Conservation (phyloP, 1,139 yeast species). For the Debaryomyces udenii region DNA sequence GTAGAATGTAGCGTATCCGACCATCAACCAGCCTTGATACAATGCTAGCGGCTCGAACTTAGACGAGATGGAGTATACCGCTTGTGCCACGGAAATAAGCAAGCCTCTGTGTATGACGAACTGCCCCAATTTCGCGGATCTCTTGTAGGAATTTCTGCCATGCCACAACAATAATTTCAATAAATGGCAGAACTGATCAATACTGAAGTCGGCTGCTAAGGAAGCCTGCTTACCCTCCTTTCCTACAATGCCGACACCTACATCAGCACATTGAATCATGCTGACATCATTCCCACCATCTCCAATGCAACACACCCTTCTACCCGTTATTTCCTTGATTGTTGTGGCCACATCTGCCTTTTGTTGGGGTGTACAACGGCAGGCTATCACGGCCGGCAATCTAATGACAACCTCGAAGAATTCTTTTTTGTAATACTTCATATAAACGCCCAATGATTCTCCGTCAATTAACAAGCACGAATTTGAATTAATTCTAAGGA, state of each 20-base stretch:
- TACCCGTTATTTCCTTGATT: slow-evolving; percentile 78
- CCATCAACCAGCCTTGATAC: slow-evolving; percentile 97
- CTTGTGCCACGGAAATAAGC: slow-evolving; percentile 94
- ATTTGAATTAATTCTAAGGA: slow-evolving; percentile 62
- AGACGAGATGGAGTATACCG: slow-evolving; percentile 85
- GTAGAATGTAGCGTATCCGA: slow-evolving; percentile 94
- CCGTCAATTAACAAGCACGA: slow-evolving; percentile 92
- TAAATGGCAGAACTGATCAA: slow-evolving; percentile 87
- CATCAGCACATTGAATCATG: slow-evolving; percentile 98
- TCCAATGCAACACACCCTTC: slow-evolving; percentile 95
- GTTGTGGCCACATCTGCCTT: slow-evolving; percentile 91
- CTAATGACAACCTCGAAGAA: slow-evolving; percentile 76
- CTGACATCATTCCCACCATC: slow-evolving; percentile 99
- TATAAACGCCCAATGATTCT: slow-evolving; percentile 74
- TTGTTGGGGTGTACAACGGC: slow-evolving; percentile 98
- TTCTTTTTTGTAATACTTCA: slow-evolving; percentile 64
- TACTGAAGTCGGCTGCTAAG: slow-evolving; percentile 93
- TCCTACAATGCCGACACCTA: slow-evolving; percentile 98
- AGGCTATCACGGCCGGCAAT: slow-evolving; percentile 92
- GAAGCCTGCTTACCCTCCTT: slow-evolving; percentile 98
- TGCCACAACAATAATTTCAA: slow-evolving; percentile 93
- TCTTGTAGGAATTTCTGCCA: slow-evolving; percentile 93
- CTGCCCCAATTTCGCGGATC: slow-evolving; percentile 93
- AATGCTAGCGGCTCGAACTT: slow-evolving; percentile 91
- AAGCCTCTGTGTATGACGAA: slow-evolving; percentile 96